Conservation (phyloP, 1,139 yeast genomes). For the Suhomyces ambrosiae region DNA sequence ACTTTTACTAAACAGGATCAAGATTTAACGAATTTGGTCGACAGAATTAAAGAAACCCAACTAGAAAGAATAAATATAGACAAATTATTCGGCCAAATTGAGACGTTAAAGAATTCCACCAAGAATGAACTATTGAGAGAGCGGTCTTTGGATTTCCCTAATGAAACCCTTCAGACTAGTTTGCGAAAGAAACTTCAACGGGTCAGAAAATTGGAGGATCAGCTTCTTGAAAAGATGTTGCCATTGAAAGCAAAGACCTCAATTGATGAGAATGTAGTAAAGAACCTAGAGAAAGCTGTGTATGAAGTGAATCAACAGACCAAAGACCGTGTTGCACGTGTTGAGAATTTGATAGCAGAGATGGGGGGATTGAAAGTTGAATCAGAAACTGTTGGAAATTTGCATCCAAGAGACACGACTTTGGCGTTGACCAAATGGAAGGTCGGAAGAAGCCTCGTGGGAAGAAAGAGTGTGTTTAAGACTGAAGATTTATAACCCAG, state of each 20-base stretch:
- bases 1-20: conserved; percentile 2
- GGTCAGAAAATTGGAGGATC: conserved; percentile 17
- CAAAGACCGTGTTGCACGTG: conserved; percentile 3
- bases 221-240: conserved; percentile 18
- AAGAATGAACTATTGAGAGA: conserved; percentile 13
- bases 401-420: background rate
- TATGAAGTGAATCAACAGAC: conserved; percentile 14
- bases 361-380: background rate
- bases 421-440: conserved; percentile 5
- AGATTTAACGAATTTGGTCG: conserved; percentile 8
- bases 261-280: conserved; percentile 14
- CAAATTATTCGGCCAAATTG: conserved; percentile 18
- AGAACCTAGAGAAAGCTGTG: conserved; percentile 20
- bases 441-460: background rate
- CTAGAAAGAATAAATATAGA: conserved; percentile 16
- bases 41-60: conserved; percentile 13
- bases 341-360: conserved; percentile 2
- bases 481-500: background rate
- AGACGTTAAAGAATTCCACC: conserved; percentile 8
- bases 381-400: background rate
- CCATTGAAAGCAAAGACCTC: conserved; percentile 21
- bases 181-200: conserved; percentile 18
- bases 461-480: background rate
- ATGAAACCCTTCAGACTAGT: conserved; percentile 16
- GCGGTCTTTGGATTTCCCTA: conserved; percentile 21